Evolutionary conservation across 208 protist genomes (phyloP), one percentile per base, ranked within the genome.

Genomic region (Trypanosoma lewisi): DNA sequence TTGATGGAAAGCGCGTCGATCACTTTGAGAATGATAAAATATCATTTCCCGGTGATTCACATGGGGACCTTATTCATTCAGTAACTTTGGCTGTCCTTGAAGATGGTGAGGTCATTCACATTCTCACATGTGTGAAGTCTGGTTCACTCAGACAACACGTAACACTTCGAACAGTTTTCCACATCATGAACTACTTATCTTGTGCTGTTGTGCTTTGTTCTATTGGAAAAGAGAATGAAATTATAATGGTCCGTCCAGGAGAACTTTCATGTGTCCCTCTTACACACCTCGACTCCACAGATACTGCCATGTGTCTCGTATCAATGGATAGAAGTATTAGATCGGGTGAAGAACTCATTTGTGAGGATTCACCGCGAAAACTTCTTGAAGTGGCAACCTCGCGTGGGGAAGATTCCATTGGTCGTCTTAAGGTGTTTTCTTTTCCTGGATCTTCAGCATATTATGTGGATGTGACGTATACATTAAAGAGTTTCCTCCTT

Each of bases 391-490:
- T 52, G 19, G 69, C 69, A 45, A 30, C 37, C 21, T 30, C 28
- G 4, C 51, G 58, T 25, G 69, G 69, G 9, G 69, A 53, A 11
- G 69, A 67, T n/a, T 66, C 69, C 31, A 63, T 75, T 63, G 69
- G 63, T 0, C 11, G 52, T 2, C 44, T 75, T 7, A 69, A 67
- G 23, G 34, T 44, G 27, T 75, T 75, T 65, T 17, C 25, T 14
- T 69, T 75, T 56, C 16, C 23, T n/a, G 11, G 51, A 36, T 17
- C 25, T 4, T 23, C 42, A 33, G 55, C 53, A 45, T n/a, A n/a
- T n/a, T 64, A 75, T 41, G 61, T 73, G 28, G 67, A 73, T 56
- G 42, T 73, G 4, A 73, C 59, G n/a, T 73, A 73, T 56, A 58
- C 30, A 62, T 57, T 73, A 27, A 28, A 51, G 36, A 57, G 54